These are phyloP conservation scores for Claviceps sp. DNA, from an alignment of 2,329 filamentous ascomycete genomes.

Conservation along the genomic window DNA sequence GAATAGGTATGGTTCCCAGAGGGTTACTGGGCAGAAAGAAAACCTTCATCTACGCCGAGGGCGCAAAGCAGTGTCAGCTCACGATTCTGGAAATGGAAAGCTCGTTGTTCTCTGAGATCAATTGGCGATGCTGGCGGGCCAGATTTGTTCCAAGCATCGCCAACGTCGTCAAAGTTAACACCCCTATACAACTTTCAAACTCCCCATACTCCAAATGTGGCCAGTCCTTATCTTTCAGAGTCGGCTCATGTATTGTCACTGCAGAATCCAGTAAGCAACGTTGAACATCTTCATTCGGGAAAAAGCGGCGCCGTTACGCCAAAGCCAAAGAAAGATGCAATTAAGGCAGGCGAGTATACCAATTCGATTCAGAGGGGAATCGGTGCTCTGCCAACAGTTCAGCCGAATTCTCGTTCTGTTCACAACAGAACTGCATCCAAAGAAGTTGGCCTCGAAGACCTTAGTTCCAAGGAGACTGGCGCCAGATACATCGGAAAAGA, in stretches of 20 bases:
- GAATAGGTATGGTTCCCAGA: conserved; percentile 53
- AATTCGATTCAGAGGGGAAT: background rate
- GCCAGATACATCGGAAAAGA: too few relatives aligned
- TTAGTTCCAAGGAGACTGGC: too few relatives aligned
- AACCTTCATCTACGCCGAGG: conserved; percentile 14
- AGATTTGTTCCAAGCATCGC: conserved; percentile 12
- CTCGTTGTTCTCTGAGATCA: conserved; percentile 24
- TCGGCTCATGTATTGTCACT: conserved; percentile 34
- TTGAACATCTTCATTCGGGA: conserved; percentile 4
- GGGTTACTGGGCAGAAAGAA: conserved; percentile 51
- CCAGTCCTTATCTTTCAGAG: conserved; percentile 33
- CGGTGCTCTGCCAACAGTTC: conserved; percentile 1
- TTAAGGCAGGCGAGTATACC: background rate
- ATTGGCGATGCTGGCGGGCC: conserved; percentile 19
- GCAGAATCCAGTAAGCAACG: conserved; percentile 19
- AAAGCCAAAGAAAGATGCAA: background rate
- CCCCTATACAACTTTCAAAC: conserved; percentile 6
- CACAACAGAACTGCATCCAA: background rate
- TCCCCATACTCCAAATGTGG: conserved; percentile 9
- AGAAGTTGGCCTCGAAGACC: too few relatives aligned
- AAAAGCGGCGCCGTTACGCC: conserved; percentile 6
- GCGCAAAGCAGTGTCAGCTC: conserved; percentile 20
- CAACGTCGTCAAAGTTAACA: conserved; percentile 11
- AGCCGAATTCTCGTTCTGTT: background rate
- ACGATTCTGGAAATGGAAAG: conserved; percentile 28